A percentile compares a stretch with the other conserved stretches of the same genome.
These are phyloP conservation scores for Cercis canadensis DNA, from an alignment of 306 rosid species.

Conservation along the genomic window DNA sequence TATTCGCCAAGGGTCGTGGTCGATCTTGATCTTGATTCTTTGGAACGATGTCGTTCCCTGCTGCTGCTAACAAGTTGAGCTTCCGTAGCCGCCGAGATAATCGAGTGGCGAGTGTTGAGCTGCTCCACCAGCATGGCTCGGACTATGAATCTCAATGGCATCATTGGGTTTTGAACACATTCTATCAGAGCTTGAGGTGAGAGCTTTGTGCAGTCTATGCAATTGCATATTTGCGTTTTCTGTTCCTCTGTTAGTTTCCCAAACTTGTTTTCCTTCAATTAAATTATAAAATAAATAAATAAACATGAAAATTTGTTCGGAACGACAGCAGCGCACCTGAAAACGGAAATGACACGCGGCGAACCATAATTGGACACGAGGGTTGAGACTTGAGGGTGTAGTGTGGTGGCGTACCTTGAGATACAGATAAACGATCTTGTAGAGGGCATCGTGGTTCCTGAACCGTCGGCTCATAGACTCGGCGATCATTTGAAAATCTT, in stretches of 20 bases:
- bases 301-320: too few relatives aligned
- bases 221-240: constrained; percentile 60
- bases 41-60: constrained; percentile 25
- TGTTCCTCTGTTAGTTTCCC: constrained; percentile 69
- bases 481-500: constrained; percentile 61
- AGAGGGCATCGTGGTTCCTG: constrained; percentile 67
- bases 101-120: constrained; percentile 72
- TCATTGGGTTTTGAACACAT: constrained; percentile 76
- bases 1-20: constrained; percentile 54
- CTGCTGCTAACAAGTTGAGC: background rate
- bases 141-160: constrained; percentile 82
- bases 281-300: background rate
- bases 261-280: constrained; percentile 55
- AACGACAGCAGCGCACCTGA: too few relatives aligned
- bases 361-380: background rate
- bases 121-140: constrained; percentile 83
- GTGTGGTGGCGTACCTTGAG: constrained; percentile 54
- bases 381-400: background rate
- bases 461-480: constrained; percentile 56
- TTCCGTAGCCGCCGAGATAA: constrained; percentile 38
- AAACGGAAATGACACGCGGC: background rate
- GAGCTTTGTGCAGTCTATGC: constrained; percentile 71
- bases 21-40: background rate
- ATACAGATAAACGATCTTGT: constrained; percentile 66
- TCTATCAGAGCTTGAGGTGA: constrained; percentile 55